A percentile compares a stretch with the other conserved stretches of the same genome.
Conservation (phyloP, 1,284 basidiomycete species). For the Schizopora paradoxa region DNA sequence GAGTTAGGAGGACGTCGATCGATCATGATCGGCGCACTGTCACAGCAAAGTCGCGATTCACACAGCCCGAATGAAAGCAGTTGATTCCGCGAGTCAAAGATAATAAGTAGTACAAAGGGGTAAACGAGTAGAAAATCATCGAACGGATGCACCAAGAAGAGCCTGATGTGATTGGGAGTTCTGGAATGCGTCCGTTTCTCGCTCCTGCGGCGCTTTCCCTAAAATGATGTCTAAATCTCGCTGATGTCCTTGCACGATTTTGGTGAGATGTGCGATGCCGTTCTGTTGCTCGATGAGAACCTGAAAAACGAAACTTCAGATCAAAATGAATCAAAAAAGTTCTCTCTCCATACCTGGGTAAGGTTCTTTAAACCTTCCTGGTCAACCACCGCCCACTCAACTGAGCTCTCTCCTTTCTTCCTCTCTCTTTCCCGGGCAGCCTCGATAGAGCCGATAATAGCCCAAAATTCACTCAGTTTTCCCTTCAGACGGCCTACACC, state of each 20-base stretch:
- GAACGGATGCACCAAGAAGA: conserved; percentile 13
- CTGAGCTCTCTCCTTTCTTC: conserved; percentile 33
- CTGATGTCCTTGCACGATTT: conserved; percentile 60
- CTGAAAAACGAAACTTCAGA: conserved; percentile 41
- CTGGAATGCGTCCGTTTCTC: conserved; percentile 24
- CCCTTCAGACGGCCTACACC: conserved; percentile 62
- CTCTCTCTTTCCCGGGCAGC: conserved; percentile 53
- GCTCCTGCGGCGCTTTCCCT: conserved; percentile 39
- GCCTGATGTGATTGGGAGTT: conserved; percentile 14
- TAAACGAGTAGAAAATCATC: too few relatives aligned
- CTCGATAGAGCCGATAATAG: conserved; percentile 72
- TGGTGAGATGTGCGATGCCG: conserved; percentile 75
- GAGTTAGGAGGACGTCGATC: not conserved
- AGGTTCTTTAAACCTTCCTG: conserved; percentile 77
- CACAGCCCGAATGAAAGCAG: too few relatives aligned
- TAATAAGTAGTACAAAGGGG: too few relatives aligned
- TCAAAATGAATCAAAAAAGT: conserved; percentile 1
- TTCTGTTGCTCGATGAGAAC: conserved; percentile 76
- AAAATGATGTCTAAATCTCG: conserved; percentile 71
- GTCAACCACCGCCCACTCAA: conserved; percentile 81
- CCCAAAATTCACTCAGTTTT: conserved; percentile 83
- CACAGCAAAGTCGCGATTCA: too few relatives aligned
- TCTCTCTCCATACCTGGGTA: conserved; percentile 48
- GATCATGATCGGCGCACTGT: too few relatives aligned
- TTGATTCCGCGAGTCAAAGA: too few relatives aligned